Percentiles rank a stretch among this genome's conserved stretches.
These are phyloP conservation scores for Coemansia sp. DNA, from an alignment of 192 early-diverging fungal species.

Conservation along the genomic window DNA sequence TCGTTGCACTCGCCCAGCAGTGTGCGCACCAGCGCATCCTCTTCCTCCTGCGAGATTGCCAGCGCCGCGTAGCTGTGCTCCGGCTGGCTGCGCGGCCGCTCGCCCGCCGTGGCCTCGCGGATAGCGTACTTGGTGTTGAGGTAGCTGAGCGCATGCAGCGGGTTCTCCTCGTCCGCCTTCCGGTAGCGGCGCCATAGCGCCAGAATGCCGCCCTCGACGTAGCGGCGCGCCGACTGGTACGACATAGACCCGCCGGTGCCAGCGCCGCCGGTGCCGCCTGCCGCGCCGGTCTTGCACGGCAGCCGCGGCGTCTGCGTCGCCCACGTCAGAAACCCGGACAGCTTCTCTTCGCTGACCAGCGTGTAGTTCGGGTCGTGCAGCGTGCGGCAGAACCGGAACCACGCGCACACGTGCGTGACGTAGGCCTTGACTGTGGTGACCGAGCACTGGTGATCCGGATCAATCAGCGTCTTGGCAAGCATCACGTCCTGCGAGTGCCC, in stretches of 20 bases:
- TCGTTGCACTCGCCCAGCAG: conserved; percentile 26
- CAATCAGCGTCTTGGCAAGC: conserved; percentile 56
- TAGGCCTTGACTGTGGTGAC: conserved; percentile 56
- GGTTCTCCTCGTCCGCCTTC: conserved; percentile 45
- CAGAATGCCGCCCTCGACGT: conserved; percentile 56
- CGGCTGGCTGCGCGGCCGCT: conserved; percentile 38
- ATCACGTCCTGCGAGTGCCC: conserved; percentile 56
- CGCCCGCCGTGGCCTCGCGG: conserved; percentile 51
- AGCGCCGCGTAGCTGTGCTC: conserved; percentile 46
- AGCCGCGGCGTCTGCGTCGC: conserved; percentile 55
- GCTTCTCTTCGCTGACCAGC: conserved; percentile 51
- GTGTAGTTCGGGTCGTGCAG: conserved; percentile 52
- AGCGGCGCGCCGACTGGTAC: conserved; percentile 55
- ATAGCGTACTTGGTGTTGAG: conserved; percentile 57
- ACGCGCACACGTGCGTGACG: conserved; percentile 54
- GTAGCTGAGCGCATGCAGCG: conserved; percentile 54
- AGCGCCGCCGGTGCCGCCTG: conserved; percentile 3
- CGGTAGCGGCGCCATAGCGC: conserved; percentile 55
- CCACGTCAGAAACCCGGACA: conserved; percentile 55
- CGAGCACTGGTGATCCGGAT: conserved; percentile 57
- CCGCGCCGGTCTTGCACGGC: conserved; percentile 51
- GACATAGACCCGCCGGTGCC: conserved; percentile 49
- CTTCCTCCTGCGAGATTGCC: conserved; percentile 33
- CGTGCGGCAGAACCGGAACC: conserved; percentile 57
- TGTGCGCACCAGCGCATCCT: conserved; percentile 36